These are phyloP conservation scores for Coccinonectria pachysandricola DNA, from an alignment of 2,329 filamentous ascomycete species.

Conservation along the genomic window DNA sequence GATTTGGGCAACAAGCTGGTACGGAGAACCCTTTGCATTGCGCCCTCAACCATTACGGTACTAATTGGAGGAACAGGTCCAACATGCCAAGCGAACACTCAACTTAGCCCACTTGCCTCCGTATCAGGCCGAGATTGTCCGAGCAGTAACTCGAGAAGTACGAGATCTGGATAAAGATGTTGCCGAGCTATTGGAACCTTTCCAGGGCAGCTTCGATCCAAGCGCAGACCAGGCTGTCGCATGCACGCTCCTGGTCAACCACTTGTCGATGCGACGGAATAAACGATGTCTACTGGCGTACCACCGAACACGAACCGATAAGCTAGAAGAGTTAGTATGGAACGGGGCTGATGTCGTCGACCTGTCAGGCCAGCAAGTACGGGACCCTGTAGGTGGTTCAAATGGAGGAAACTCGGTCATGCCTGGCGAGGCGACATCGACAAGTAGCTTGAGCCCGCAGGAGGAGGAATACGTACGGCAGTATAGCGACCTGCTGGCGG, in stretches of 20 bases:
- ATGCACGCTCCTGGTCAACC: conserved; percentile 83
- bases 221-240: conserved; percentile 72
- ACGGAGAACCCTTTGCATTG: too few species aligned
- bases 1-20: conserved; percentile 81
- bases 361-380: conserved; percentile 46
- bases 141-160: conserved; percentile 79
- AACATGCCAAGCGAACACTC: conserved; percentile 92
- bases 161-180: conserved; percentile 87
- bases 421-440: conserved; percentile 36
- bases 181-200: conserved; percentile 66
- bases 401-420: conserved; percentile 22
- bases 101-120: conserved; percentile 76
- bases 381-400: conserved; percentile 24
- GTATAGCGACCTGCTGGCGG: conserved; percentile 85
- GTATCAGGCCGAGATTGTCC: conserved; percentile 87
- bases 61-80: too few species aligned
- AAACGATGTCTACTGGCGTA: conserved; percentile 94
- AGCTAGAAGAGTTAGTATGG: conserved; percentile 91
- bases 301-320: conserved; percentile 80
- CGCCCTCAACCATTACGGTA: too few species aligned
- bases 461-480: conserved; percentile 93
- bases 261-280: conserved; percentile 89
- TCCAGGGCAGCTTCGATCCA: conserved; percentile 77
- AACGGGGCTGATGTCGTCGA: conserved; percentile 76
- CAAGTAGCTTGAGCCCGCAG: conserved; percentile 81